Evolutionary conservation across 306 rosid species (phyloP), one percentile per base, ranked within the genome.

Genomic region (Glycine latifolia): DNA sequence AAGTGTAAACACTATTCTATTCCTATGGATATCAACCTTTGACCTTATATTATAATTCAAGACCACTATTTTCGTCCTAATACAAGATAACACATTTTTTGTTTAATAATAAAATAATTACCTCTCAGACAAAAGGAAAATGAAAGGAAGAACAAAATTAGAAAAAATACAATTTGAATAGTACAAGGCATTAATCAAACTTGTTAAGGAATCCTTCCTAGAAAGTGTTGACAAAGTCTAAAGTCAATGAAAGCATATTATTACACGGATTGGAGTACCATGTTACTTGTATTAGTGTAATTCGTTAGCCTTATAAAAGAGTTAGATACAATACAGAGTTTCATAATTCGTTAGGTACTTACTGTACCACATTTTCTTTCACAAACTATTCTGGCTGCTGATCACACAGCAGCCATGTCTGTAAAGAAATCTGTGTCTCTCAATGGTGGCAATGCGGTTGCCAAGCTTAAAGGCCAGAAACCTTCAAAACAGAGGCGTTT

Each of bases 391-490:
- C 48, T 66, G 85, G 79, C 85, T 75, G 85, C 86, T 73, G 44
- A 41, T 35, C 5, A 31, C 49, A 39, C 74, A 75, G 73, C 85
- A 73, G 80, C 85, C 78, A 95, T 93, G 98, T 91, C 98, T 44
- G 91, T 93, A 26, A 91, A 83, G 93, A 95, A 93, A 83, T 87
- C 94, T 82, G 41, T 78, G 15, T 95, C 99, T 65, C 81, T 87
- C 13, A 88, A 85, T 67, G 74, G 81, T 7, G 87, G 85, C 8
- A 82, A 79, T 2, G 70, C 39, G 20, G 12, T 2, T 50, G 86
- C 56, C 56, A 53, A 16, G 3, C 53, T 80, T 10, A 69, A 82
- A 43, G 67, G 59, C 2, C 72, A 75, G 3, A 68, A 75, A 15
- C 10, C 41, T 9, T 0, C 62, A 4, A 89, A 81, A 80, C 69